Evolutionary conservation across 1,284 basidiomycete genomes (phyloP).

Genomic region (Cryptococcus sp.): DNA sequence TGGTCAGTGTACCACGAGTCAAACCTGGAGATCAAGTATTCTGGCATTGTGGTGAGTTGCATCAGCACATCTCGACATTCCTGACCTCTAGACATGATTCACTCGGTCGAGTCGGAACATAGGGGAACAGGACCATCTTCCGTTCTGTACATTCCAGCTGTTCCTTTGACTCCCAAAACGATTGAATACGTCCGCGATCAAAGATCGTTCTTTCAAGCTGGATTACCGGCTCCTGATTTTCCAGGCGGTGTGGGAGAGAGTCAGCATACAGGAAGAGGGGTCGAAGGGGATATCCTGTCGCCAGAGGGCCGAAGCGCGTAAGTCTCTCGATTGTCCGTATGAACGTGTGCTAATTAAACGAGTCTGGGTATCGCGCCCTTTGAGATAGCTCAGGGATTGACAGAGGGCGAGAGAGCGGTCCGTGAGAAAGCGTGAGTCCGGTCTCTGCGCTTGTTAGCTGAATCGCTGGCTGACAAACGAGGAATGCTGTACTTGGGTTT

Average conservation of each 20-base stretch:
- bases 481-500: no score
- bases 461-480: no score
- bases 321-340: constrained; percentile 2
- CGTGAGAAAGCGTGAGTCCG: constrained; percentile 19
- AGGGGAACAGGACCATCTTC: constrained; percentile 61
- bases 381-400: constrained; percentile 12
- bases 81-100: constrained; percentile 58
- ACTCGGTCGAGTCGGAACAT: constrained; percentile 66
- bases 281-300: constrained; percentile 50
- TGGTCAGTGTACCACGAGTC: constrained; percentile 70
- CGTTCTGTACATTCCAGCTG: constrained; percentile 74
- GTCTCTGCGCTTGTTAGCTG: background rate
- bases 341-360: background rate
- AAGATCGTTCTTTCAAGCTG: constrained; percentile 54
- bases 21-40: constrained; percentile 72
- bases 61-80: background rate
- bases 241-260: constrained; percentile 69
- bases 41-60: constrained; percentile 64
- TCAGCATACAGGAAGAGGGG: constrained; percentile 54
- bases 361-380: constrained; percentile 12
- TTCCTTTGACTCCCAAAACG: constrained; percentile 63
- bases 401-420: constrained; percentile 17
- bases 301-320: constrained; percentile 53
- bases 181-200: constrained; percentile 63
- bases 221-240: constrained; percentile 67